Percentiles rank a stretch among this genome's conserved stretches.
phyloP scores from a whole-genome alignment of 2,329 filamentous ascomycete genomes.

The Cercospora berteroae region DNA sequence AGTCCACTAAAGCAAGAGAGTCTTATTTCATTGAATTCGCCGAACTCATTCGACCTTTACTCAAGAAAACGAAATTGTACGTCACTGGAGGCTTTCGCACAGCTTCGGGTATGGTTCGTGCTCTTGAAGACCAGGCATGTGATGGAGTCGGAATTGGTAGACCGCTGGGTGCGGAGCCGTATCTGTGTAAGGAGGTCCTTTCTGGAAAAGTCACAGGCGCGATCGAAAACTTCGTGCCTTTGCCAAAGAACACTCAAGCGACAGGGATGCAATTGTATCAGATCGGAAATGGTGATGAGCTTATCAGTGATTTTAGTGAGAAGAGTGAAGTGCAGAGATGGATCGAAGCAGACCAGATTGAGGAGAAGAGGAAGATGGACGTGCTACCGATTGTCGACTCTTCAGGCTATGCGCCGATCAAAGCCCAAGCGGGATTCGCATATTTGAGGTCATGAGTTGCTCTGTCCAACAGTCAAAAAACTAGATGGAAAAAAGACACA shows the following conservation, averaged over 20 bases:
- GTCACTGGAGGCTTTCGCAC: conserved; percentile 37
- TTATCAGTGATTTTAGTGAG: conserved; percentile 36
- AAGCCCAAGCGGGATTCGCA: conserved; percentile 31
- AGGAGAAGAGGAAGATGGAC: conserved; percentile 32
- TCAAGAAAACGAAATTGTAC: conserved; percentile 36
- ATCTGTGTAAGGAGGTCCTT: conserved; percentile 34
- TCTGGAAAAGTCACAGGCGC: conserved; percentile 31
- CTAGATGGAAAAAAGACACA: background rate
- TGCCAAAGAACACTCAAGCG: conserved; percentile 35
- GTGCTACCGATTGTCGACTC: conserved; percentile 34
- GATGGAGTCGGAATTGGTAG: conserved; percentile 35
- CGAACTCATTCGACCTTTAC: conserved; percentile 31
- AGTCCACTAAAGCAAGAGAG: conserved; percentile 32
- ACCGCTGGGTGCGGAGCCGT: conserved; percentile 34
- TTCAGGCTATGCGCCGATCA: conserved; percentile 31
- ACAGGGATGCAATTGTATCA: conserved; percentile 36
- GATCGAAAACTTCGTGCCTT: conserved; percentile 34
- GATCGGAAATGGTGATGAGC: conserved; percentile 28
- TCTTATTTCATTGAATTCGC: conserved; percentile 36
- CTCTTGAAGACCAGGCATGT: conserved; percentile 26
- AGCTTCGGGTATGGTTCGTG: conserved; percentile 31
- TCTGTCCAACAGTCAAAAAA: background rate
- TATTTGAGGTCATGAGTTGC: conserved; percentile 22
- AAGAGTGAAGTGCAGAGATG: conserved; percentile 34
- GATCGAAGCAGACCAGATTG: conserved; percentile 31